Evolutionary conservation across 1,139 yeast species (phyloP).

Genomic region (Yamadazyma spencermartinsiae): DNA sequence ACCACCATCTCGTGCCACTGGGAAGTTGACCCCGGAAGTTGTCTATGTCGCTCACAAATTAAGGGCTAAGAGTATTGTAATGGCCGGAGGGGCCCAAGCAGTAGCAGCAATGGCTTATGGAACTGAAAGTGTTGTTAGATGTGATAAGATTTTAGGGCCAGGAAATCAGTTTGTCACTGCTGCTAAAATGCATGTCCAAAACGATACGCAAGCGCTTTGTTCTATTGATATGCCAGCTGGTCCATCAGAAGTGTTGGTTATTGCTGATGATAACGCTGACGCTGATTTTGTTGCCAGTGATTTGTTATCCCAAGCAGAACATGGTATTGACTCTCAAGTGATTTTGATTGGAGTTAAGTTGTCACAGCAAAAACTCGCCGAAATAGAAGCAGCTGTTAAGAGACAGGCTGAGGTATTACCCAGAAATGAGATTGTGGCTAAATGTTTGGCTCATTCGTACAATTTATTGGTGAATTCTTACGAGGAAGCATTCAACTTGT

Average conservation of each 20-base stretch:
- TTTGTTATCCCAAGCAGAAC: slow-evolving; percentile 96
- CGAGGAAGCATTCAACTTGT: slow-evolving; percentile 78
- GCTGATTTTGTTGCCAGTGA: slow-evolving; percentile 96
- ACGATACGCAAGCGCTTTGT: slow-evolving; percentile 92
- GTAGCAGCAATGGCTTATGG: slow-evolving; percentile 99
- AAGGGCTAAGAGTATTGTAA: slow-evolving; percentile 84
- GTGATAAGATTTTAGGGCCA: slow-evolving; percentile 96
- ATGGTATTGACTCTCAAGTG: slow-evolving; percentile 97
- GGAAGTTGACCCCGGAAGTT: slow-evolving; percentile 93
- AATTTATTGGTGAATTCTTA: slow-evolving; percentile 66
- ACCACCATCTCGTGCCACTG: slow-evolving; percentile 93
- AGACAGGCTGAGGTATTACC: slow-evolving; percentile 85
- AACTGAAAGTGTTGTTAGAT: slow-evolving; percentile 86
- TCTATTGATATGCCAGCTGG: slow-evolving; percentile 99
- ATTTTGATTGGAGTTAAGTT: slow-evolving; percentile 82
- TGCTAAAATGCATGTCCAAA: slow-evolving; percentile 96
- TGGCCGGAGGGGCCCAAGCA: slow-evolving; percentile 99
- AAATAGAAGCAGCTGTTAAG: slow-evolving; percentile 78
- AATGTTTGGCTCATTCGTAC: slow-evolving; percentile 89
- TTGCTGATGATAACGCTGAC: slow-evolving; percentile 85
- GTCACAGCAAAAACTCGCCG: slow-evolving; percentile 56
- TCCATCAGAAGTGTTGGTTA: slow-evolving; percentile 93
- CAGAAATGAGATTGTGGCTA: slow-evolving; percentile 88
- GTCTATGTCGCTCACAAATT: slow-evolving; percentile 96
- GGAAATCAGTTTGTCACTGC: slow-evolving; percentile 99